Evolutionary conservation across 257 asterid genomes (phyloP), one percentile per base, ranked within the genome.

Genomic region (Coffea canephora): DNA sequence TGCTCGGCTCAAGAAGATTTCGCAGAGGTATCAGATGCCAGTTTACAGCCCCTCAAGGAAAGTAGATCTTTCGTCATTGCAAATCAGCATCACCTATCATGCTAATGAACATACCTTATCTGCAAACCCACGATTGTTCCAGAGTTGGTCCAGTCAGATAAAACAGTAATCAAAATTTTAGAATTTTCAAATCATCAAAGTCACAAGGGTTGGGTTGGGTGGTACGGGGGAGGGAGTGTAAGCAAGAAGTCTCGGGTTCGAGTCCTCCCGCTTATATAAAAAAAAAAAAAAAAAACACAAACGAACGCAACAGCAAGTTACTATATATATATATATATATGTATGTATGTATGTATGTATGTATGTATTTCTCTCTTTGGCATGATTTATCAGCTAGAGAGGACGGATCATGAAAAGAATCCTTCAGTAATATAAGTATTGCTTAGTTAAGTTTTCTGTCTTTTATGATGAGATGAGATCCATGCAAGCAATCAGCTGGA

Each of bases 61-160:
- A 36, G 13, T 41, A 31, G n/a, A 39, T 45, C 55, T 55, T 67
- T 49, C 67, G 45, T 43, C 61, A 70, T 59, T 45, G 64, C 43
- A 64, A 62, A 69, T 15, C 36, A 15, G 50, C 77, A 45, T 66
- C 66, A 80, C 39, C 75, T 78, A 78, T 92, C 90, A 91, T 34
- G 88, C 90, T 89, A 89, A 71, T 25, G 91, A 89, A 83, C 97
- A 93, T 65, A 91, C 91, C 89, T 91, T 90, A 78, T 89, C 97
- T 93, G 92, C 79, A 82, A 77, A 34, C 69, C 65, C 76, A 78
- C 67, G 69, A 80, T 61, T 1, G 9, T n/a, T 9, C 21, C 14
- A n/a, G 27, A 25, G 59, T 73, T 50, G 49, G 39, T 73, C 48
- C 39, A 41, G 34, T 45, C 61, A 64, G 14, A 66, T 7, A n/a